A percentile compares a stretch with the other conserved stretches of the same genome.
phyloP scores from a whole-genome alignment of 2,329 filamentous ascomycete species.

The Trichophyton schoenleinii region DNA sequence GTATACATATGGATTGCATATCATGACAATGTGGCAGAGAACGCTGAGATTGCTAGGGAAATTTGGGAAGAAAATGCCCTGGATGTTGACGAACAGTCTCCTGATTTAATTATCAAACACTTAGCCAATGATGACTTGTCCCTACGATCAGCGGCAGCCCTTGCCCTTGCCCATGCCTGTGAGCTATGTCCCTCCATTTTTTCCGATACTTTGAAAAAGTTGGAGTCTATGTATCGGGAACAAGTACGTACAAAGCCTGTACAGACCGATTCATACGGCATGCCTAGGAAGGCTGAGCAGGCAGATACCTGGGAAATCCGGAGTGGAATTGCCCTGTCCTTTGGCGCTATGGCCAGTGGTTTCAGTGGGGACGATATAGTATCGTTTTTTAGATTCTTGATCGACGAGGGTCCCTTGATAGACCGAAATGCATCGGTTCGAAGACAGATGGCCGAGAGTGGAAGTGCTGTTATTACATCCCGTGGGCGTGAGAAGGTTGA shows the following conservation, averaged over 20 bases:
- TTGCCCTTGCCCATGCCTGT: slow-evolving; percentile 65
- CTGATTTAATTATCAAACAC: slow-evolving; percentile 60
- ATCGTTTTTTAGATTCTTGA: slow-evolving; percentile 70
- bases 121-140: slow-evolving; percentile 68
- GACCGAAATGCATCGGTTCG: slow-evolving; percentile 68
- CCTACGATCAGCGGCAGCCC: slow-evolving; percentile 69
- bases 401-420: slow-evolving; percentile 74
- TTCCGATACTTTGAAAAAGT: slow-evolving; percentile 46
- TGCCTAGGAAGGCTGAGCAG: slow-evolving; percentile 79
- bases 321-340: slow-evolving; percentile 77
- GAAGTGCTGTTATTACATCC: slow-evolving; percentile 63
- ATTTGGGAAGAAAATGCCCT: slow-evolving; percentile 95
- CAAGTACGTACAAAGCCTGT: slow-evolving; percentile 72
- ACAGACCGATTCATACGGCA: slow-evolving; percentile 82
- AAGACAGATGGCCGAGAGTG: slow-evolving; percentile 82
- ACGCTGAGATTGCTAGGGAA: slow-evolving; percentile 65
- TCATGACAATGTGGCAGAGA: slow-evolving; percentile 83
- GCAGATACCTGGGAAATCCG: slow-evolving; percentile 84
- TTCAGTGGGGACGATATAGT: slow-evolving; percentile 60
- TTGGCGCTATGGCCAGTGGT: slow-evolving; percentile 63
- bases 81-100: slow-evolving; percentile 51
- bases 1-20: slow-evolving; percentile 88
- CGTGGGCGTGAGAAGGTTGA: slow-evolving; percentile 77
- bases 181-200: slow-evolving; percentile 49
- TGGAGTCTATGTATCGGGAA: slow-evolving; percentile 62